phyloP scores from a whole-genome alignment of 2,329 filamentous ascomycete genomes.

The Pestalotiopsis sp. region DNA sequence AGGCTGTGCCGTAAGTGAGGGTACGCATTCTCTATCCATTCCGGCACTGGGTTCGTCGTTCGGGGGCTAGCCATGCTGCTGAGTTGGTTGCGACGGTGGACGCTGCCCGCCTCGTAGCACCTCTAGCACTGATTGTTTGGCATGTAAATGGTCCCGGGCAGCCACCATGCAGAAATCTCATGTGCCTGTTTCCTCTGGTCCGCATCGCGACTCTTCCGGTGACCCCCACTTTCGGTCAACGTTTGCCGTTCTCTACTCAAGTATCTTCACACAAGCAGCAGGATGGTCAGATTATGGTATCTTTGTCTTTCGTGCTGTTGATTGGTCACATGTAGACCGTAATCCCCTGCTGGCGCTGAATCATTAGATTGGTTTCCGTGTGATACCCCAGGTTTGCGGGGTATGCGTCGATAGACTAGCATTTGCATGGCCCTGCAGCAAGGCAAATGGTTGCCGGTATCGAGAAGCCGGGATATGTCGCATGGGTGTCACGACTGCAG shows the following conservation, averaged over 20 bases:
- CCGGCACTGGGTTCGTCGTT: slow-evolving; percentile 31
- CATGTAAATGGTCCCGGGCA: too few relatives aligned
- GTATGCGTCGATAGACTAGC: not conserved
- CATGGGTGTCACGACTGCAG: not conserved
- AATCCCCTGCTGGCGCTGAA: not conserved
- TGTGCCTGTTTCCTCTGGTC: not conserved
- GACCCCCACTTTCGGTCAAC: slow-evolving; percentile 7
- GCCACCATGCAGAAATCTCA: not conserved
- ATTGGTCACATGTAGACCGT: not conserved
- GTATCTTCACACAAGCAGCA: not conserved
- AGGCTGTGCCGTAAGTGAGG: slow-evolving; percentile 34
- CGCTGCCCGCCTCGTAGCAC: too few relatives aligned
- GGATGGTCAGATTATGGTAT: too few relatives aligned
- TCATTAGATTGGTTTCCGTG: not conserved
- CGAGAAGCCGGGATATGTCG: not conserved
- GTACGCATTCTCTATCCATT: slow-evolving; percentile 35
- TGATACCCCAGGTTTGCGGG: slow-evolving; percentile 1
- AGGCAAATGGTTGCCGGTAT: not conserved
- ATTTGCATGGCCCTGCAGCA: not conserved
- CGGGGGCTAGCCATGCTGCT: slow-evolving; percentile 24
- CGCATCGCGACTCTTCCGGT: not conserved
- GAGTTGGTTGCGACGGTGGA: not conserved
- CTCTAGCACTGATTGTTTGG: too few relatives aligned
- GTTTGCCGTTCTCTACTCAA: slow-evolving; percentile 12
- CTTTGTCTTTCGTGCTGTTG: not conserved